phyloP scores from a whole-genome alignment of 441 rosid species.

The Populus tomentosa region DNA sequence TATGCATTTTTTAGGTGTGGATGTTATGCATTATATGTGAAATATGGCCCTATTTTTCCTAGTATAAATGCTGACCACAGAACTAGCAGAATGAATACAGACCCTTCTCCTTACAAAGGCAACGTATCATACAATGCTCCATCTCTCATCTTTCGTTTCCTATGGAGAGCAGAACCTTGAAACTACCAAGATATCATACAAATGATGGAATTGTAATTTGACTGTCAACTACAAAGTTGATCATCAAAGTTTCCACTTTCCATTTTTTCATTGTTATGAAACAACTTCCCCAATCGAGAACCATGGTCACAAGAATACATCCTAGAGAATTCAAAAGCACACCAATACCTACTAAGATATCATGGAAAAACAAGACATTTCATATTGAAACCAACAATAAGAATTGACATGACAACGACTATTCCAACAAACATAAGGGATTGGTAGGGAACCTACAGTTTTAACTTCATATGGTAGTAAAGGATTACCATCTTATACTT shows the following conservation, averaged over 20 bases:
- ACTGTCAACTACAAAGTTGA: neutral
- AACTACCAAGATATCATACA: neutral
- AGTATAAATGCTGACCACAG: neutral
- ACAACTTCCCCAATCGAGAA: neutral
- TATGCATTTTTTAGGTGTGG: neutral
- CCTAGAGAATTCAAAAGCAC: neutral
- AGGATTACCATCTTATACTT: neutral
- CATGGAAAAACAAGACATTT: neutral
- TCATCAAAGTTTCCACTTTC: neutral
- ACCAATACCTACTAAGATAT: neutral
- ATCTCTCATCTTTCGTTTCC: neutral
- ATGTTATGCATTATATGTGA: neutral
- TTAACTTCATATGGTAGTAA: too few species aligned
- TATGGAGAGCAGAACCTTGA: neutral
- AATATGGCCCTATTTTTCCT: neutral
- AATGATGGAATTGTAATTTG: neutral
- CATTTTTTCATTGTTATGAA: neutral
- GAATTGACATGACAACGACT: neutral
- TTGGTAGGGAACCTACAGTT: too few species aligned
- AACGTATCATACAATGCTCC: neutral
- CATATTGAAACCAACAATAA: neutral
- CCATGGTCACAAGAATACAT: neutral
- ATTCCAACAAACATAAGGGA: neutral
- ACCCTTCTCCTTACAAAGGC: neutral
- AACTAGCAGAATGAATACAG: neutral